Evolutionary conservation across 2,329 filamentous ascomycete genomes (phyloP).

Genomic region (Coniochaeta sp.): DNA sequence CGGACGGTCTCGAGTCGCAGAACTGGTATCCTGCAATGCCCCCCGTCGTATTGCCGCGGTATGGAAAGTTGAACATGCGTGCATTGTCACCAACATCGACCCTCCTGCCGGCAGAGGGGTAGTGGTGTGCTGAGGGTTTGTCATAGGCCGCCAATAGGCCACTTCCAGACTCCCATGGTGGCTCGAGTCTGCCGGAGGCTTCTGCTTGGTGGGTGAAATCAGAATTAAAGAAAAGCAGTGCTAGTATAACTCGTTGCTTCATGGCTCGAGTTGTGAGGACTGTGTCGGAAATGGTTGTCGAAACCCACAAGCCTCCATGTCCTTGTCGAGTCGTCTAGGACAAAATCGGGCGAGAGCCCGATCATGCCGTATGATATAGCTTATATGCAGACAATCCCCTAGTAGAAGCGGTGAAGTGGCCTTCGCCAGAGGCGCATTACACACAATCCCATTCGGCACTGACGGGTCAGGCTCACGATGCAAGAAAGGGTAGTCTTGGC

Average conservation of each 20-base stretch:
- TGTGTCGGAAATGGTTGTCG: no score
- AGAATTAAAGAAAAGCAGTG: background rate
- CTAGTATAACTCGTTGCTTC: background rate
- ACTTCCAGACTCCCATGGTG: background rate
- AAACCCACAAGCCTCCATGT: no score
- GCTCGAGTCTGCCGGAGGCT: background rate
- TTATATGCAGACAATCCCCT: no score
- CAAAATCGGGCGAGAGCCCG: no score
- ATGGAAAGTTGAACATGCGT: background rate
- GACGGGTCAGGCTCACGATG: background rate
- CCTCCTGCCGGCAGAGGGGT: background rate
- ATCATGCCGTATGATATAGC: background rate
- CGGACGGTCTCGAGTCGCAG: background rate
- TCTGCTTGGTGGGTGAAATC: background rate
- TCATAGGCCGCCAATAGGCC: background rate
- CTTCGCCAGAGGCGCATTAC: background rate
- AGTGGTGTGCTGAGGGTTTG: background rate
- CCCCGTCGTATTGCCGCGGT: background rate
- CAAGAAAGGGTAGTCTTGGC: background rate
- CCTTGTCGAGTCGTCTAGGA: no score
- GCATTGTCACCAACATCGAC: background rate
- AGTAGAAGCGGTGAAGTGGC: no score
- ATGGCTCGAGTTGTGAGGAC: no score
- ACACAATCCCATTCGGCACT: background rate
- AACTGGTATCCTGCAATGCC: background rate